phyloP scores from a whole-genome alignment of 2,329 filamentous ascomycete genomes.

The Botrytis paeoniae region DNA sequence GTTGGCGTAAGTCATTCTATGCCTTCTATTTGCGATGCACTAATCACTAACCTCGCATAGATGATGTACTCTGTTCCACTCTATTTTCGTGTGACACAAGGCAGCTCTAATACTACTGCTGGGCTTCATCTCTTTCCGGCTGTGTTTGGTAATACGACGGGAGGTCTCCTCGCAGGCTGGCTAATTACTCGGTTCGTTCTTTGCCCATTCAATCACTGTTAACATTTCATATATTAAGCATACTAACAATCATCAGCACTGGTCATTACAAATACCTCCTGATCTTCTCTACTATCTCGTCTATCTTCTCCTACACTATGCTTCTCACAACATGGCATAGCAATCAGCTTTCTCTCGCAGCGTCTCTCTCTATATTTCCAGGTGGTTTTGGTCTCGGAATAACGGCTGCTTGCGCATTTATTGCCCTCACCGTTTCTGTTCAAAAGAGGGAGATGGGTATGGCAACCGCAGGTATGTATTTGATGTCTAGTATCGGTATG shows the following conservation, averaged over 20 bases:
- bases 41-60: constrained; percentile 29
- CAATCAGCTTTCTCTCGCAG: constrained; percentile 48
- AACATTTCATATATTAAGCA: background rate
- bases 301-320: constrained; percentile 50
- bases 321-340: constrained; percentile 59
- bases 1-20: constrained; percentile 45
- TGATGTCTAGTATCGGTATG: constrained; percentile 36
- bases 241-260: constrained; percentile 38
- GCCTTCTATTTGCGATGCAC: constrained; percentile 4
- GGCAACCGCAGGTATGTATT: constrained; percentile 47
- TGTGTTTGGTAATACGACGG: constrained; percentile 63
- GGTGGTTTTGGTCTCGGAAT: constrained; percentile 52
- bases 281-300: constrained; percentile 48
- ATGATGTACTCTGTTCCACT: constrained; percentile 65
- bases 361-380: constrained; percentile 59
- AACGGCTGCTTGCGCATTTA: constrained; percentile 46
- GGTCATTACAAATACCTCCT: constrained; percentile 58
- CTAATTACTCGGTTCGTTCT: constrained; percentile 33
- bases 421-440: constrained; percentile 48
- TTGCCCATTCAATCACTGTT: background rate
- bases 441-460: constrained; percentile 47
- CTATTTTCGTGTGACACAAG: constrained; percentile 64
- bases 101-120: constrained; percentile 55
- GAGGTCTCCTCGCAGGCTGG: constrained; percentile 57
- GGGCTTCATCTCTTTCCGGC: constrained; percentile 63